Evolutionary conservation across 768 basidiomycete species (phyloP).

Genomic region (Austroboletus festivus): DNA sequence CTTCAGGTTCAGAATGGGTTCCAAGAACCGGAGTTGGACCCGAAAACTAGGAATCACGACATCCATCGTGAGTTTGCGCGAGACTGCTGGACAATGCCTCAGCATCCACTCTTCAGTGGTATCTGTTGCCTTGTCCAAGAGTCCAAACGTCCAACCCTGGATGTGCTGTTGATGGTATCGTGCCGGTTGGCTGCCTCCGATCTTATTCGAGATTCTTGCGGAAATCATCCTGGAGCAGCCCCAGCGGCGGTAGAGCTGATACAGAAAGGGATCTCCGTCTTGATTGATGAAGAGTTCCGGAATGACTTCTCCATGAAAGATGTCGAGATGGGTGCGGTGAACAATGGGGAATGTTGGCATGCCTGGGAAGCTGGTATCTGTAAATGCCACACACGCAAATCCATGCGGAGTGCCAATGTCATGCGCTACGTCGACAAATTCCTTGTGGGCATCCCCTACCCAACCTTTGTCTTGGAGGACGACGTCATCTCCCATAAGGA

Average conservation of each 20-base stretch:
- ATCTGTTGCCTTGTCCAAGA: conserved; percentile 41
- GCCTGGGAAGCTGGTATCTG: conserved; percentile 51
- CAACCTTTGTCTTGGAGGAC: conserved; percentile 48
- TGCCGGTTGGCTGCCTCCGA: conserved; percentile 46
- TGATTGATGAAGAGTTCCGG: conserved; percentile 56
- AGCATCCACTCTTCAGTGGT: conserved; percentile 38
- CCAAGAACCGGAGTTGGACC: conserved; percentile 44
- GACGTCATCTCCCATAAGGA: conserved; percentile 56
- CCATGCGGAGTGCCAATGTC: conserved; percentile 37
- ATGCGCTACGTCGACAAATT: conserved; percentile 37
- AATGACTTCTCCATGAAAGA: conserved; percentile 49
- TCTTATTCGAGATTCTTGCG: conserved; percentile 39
- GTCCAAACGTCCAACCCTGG: conserved; percentile 46
- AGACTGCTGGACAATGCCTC: conserved; percentile 14
- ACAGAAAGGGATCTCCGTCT: conserved; percentile 57
- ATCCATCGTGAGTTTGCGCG: conserved; percentile 48
- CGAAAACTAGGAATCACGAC: conserved; percentile 56
- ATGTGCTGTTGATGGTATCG: conserved; percentile 47
- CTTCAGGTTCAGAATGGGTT: conserved; percentile 42
- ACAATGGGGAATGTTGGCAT: conserved; percentile 63
- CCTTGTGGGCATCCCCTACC: conserved; percentile 41
- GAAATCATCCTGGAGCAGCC: conserved; percentile 46
- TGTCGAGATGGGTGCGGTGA: conserved; percentile 53
- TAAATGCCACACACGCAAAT: conserved; percentile 58
- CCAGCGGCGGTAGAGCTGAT: conserved; percentile 59